These are phyloP conservation scores for Lentinus tigrinus DNA, from an alignment of 768 basidiomycete genomes.

Conservation along the genomic window DNA sequence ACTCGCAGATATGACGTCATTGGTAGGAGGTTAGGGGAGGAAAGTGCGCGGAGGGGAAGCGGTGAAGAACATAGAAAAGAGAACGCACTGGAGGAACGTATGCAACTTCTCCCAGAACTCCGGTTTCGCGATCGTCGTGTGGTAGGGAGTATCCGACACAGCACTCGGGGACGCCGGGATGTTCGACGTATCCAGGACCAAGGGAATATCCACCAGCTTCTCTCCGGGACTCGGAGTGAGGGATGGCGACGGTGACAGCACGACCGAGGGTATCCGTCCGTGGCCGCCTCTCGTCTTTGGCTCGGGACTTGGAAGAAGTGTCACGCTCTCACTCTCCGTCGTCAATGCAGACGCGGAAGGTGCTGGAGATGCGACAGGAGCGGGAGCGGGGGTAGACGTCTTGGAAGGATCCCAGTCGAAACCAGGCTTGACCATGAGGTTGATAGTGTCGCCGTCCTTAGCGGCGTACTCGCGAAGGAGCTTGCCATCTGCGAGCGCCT, in stretches of 20 bases:
- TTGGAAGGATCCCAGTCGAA: slow-evolving; percentile 60
- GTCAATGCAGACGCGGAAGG: slow-evolving; percentile 18
- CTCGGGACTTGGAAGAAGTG: slow-evolving; percentile 20
- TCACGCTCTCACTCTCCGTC: slow-evolving; percentile 9
- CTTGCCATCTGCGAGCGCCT: slow-evolving; percentile 86
- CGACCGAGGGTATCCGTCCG: slow-evolving; percentile 72
- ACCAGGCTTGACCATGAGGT: slow-evolving; percentile 82
- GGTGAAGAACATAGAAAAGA: not conserved
- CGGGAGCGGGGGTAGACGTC: slow-evolving; percentile 16
- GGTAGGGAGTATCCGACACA: slow-evolving; percentile 48
- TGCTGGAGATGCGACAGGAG: slow-evolving; percentile 7
- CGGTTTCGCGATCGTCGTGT: slow-evolving; percentile 68
- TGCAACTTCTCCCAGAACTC: slow-evolving; percentile 77
- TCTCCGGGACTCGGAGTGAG: slow-evolving; percentile 39
- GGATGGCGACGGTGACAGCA: slow-evolving; percentile 76
- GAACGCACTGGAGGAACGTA: slow-evolving; percentile 58
- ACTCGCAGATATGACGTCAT: no score
- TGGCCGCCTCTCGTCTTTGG: slow-evolving; percentile 43
- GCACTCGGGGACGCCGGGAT: slow-evolving; percentile 38
- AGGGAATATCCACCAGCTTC: slow-evolving; percentile 58
- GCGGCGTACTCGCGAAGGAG: slow-evolving; percentile 89
- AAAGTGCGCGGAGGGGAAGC: not conserved
- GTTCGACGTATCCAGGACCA: slow-evolving; percentile 62
- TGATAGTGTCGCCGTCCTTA: slow-evolving; percentile 78
- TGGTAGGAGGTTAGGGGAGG: no score